phyloP scores from a whole-genome alignment of 768 basidiomycete genomes.

The Pisolithus microcarpus region DNA sequence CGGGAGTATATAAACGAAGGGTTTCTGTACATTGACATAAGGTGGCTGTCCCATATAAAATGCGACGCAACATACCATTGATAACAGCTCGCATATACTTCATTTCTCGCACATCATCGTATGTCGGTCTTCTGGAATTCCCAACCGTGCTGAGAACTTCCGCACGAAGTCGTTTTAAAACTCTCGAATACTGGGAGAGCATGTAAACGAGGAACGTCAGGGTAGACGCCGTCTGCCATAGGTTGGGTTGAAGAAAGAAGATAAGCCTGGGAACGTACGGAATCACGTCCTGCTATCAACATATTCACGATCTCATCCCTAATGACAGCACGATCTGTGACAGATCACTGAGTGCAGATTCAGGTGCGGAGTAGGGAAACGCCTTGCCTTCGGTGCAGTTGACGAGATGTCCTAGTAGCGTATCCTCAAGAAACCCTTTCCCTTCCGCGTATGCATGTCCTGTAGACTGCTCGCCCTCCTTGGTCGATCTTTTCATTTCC shows the following conservation, averaged over 20 bases:
- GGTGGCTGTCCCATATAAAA: background rate
- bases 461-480: slow-evolving; percentile 11
- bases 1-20: slow-evolving; percentile 23
- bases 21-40: slow-evolving; percentile 16
- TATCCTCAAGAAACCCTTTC: slow-evolving; percentile 16
- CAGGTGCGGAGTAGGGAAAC: background rate
- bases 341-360: background rate
- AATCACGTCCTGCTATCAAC: slow-evolving; percentile 31
- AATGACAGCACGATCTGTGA: slow-evolving; percentile 25
- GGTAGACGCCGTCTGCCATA: slow-evolving; percentile 23
- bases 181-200: slow-evolving; percentile 22
- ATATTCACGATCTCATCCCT: slow-evolving; percentile 33
- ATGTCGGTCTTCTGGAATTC: slow-evolving; percentile 19
- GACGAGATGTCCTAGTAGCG: slow-evolving; percentile 23
- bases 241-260: background rate
- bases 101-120: slow-evolving; percentile 29
- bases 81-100: slow-evolving; percentile 37
- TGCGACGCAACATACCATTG: slow-evolving; percentile 16
- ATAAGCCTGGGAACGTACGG: slow-evolving; percentile 12
- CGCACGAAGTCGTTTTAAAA: slow-evolving; percentile 22
- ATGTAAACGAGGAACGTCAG: slow-evolving; percentile 26
- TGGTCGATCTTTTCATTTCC: slow-evolving; percentile 22
- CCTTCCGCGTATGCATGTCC: slow-evolving; percentile 19
- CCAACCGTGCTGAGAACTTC: slow-evolving; percentile 26
- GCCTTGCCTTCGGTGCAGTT: too few species aligned